phyloP scores from a whole-genome alignment of 2,329 filamentous ascomycete genomes.

The Botryotinia convoluta region DNA sequence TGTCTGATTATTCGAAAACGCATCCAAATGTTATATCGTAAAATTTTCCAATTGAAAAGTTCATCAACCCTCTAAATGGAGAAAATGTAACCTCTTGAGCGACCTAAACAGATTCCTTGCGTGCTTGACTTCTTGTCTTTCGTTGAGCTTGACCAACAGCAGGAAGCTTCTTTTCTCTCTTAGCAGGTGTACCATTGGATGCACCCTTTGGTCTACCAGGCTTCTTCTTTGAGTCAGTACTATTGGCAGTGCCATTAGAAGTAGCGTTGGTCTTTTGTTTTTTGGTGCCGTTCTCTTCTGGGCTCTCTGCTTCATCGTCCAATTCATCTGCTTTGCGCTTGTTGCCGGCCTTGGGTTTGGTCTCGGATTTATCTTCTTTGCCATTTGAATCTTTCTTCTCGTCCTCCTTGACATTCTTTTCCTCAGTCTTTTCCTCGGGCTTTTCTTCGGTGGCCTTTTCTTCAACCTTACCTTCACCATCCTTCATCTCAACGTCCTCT shows the following conservation, averaged over 20 bases:
- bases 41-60: not conserved
- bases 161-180: slow-evolving; percentile 36
- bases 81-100: not conserved
- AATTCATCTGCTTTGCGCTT: slow-evolving; percentile 34
- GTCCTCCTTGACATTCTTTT: slow-evolving; percentile 34
- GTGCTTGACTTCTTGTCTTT: slow-evolving; percentile 35
- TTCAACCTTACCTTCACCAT: slow-evolving; percentile 10
- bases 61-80: not conserved
- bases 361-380: slow-evolving; percentile 11
- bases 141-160: slow-evolving; percentile 31
- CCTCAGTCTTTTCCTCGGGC: not conserved
- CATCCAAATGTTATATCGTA: not conserved
- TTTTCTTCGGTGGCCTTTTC: slow-evolving; percentile 26
- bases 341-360: slow-evolving; percentile 26
- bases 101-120: not conserved
- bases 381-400: slow-evolving; percentile 26
- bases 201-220: slow-evolving; percentile 31
- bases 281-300: slow-evolving; percentile 26
- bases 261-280: slow-evolving; percentile 27
- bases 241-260: slow-evolving; percentile 19
- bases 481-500: slow-evolving; percentile 21
- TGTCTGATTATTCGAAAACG: not conserved
- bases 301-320: slow-evolving; percentile 24
- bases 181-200: slow-evolving; percentile 11
- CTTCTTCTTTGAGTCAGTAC: slow-evolving; percentile 31